Evolutionary conservation across 371 early-diverging fungal species (phyloP).

Genomic region (Thermomucor indicae-seudaticae): DNA sequence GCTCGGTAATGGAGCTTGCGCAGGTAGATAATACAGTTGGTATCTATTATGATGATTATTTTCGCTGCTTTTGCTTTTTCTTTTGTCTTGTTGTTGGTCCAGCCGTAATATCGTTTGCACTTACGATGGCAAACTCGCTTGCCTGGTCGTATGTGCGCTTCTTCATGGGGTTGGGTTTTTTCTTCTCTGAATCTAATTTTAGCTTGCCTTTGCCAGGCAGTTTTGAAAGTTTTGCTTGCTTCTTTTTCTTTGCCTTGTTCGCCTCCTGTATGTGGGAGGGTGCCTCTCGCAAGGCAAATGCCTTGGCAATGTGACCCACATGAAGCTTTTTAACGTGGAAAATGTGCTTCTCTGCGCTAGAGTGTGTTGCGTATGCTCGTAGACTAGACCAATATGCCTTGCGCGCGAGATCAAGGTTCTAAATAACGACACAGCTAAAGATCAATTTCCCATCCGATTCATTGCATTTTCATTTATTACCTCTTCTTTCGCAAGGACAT

Average conservation of each 20-base stretch:
- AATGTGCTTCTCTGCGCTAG: constrained; percentile 72
- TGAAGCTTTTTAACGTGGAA: constrained; percentile 94
- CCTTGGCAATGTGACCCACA: constrained; percentile 93
- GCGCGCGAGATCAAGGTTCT: constrained; percentile 64
- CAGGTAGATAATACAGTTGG: too few relatives aligned
- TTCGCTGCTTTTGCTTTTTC: constrained; percentile 7
- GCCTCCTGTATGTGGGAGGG: constrained; percentile 63
- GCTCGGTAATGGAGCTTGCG: too few relatives aligned
- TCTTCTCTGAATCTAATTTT: constrained; percentile 25
- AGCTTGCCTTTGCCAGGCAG: constrained; percentile 29
- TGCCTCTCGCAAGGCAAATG: constrained; percentile 90
- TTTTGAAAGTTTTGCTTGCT: constrained; percentile 42
- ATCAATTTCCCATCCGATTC: not conserved
- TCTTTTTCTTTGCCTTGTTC: constrained; percentile 40
- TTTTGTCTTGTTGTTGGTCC: constrained; percentile 43
- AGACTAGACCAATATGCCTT: constrained; percentile 85
- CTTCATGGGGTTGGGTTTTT: constrained; percentile 22
- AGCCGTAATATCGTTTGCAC: constrained; percentile 13
- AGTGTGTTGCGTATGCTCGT: constrained; percentile 93
- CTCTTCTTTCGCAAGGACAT: constrained; percentile 45
- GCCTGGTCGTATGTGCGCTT: constrained; percentile 33
- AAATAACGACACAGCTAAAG: not conserved
- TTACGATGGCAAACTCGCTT: constrained; percentile 41
- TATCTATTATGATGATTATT: too few relatives aligned
- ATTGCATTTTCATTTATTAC: constrained; percentile 30